phyloP scores from a whole-genome alignment of 2,329 filamentous ascomycete genomes.

The Lanzia echinophila region DNA sequence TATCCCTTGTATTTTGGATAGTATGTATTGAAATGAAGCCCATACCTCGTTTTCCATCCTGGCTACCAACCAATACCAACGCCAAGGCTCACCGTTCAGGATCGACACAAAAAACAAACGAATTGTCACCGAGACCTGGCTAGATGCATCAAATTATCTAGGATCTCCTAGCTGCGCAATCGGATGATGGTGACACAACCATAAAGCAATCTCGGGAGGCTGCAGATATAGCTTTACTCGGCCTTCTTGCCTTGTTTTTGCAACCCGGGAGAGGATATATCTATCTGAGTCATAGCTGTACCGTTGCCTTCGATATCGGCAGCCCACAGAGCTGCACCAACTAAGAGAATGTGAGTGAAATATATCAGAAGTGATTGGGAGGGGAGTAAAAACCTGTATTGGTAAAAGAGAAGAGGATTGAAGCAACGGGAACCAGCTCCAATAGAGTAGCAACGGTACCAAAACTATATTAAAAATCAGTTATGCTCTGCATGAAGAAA shows the following conservation, averaged over 20 bases:
- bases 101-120: background rate
- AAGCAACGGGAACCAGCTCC: conserved; percentile 77
- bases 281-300: conserved; percentile 25
- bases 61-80: background rate
- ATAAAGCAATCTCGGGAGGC: conserved; percentile 16
- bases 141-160: background rate
- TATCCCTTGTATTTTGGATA: too few relatives aligned
- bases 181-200: background rate
- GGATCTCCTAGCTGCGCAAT: background rate
- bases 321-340: conserved; percentile 91
- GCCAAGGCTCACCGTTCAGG: background rate
- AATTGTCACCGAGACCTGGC: background rate
- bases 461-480: conserved; percentile 51
- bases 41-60: background rate
- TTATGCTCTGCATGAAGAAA: background rate
- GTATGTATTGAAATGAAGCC: too few relatives aligned
- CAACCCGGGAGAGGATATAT: conserved; percentile 15
- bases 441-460: conserved; percentile 67
- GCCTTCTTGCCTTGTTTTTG: conserved; percentile 17
- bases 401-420: conserved; percentile 81
- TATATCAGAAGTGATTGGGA: background rate
- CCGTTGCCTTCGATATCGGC: conserved; percentile 62
- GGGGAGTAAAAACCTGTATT: conserved; percentile 55
- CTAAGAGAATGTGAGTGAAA: conserved; percentile 35
- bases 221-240: conserved; percentile 15